phyloP scores from a whole-genome alignment of 306 rosid genomes.

The Acacia confusa region DNA sequence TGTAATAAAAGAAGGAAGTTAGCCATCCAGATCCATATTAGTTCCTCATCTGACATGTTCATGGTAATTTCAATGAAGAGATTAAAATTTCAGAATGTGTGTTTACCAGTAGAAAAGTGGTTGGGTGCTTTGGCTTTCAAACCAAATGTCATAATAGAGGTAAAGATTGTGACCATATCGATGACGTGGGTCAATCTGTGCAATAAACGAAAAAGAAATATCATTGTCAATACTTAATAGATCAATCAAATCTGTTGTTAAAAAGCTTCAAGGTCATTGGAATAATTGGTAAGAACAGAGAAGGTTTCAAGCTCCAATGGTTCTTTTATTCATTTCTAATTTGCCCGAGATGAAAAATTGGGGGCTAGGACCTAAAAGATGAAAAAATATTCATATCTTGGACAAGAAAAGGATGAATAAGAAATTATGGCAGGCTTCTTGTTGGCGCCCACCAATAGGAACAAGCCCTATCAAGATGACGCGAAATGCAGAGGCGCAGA shows the following conservation, averaged over 20 bases:
- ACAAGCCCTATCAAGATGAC: too few species aligned
- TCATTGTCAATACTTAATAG: not conserved
- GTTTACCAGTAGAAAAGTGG: slow-evolving; percentile 90
- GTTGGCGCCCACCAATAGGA: too few species aligned
- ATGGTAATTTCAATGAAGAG: not conserved
- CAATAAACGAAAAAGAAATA: not conserved
- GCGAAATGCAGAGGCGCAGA: too few species aligned
- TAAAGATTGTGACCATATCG: slow-evolving; percentile 94
- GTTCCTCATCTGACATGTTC: not conserved
- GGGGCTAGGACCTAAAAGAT: too few species aligned
- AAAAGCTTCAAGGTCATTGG: not conserved
- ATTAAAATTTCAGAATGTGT: not conserved
- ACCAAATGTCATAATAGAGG: slow-evolving; percentile 82
- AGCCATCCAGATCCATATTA: not conserved
- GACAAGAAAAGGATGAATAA: too few species aligned
- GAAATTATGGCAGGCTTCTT: too few species aligned
- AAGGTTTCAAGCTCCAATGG: slow-evolving; percentile 2
- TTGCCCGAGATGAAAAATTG: too few species aligned
- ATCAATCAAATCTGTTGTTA: not conserved
- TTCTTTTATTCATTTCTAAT: too few species aligned
- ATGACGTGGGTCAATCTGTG: slow-evolving; percentile 93
- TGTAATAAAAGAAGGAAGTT: slow-evolving; percentile 22
- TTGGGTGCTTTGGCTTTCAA: slow-evolving; percentile 72
- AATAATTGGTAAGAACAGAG: not conserved
- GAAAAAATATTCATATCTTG: too few species aligned